Evolutionary conservation across 768 basidiomycete species (phyloP).

Genomic region (Tephrocybe sp.): DNA sequence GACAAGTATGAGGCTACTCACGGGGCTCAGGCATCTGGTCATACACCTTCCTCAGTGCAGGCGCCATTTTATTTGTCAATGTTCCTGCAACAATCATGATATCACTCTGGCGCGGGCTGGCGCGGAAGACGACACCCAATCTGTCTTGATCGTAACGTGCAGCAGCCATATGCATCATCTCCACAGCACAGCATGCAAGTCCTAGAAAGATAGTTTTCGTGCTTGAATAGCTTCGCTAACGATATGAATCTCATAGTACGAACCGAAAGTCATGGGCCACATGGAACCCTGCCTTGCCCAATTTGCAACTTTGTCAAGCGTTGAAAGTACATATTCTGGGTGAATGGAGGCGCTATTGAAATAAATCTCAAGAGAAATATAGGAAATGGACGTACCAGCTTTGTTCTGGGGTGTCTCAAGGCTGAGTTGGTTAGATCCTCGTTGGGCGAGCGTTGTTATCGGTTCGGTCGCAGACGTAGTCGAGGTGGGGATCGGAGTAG

Average conservation of each 20-base stretch:
- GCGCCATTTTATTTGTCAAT: constrained; percentile 99
- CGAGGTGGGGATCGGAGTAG: constrained; percentile 35
- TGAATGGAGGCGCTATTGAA: neutral
- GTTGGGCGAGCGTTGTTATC: constrained; percentile 70
- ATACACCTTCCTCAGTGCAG: constrained; percentile 93
- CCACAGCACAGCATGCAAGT: constrained; percentile 98
- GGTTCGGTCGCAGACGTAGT: constrained; percentile 52
- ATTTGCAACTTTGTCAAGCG: constrained; percentile 94
- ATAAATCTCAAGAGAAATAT: neutral
- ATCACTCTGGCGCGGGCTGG: constrained; percentile 96
- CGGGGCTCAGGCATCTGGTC: constrained; percentile 99
- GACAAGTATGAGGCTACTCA: constrained; percentile 34
- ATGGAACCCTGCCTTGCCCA: constrained; percentile 98
- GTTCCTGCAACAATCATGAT: constrained; percentile 99
- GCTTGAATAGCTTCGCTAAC: constrained; percentile 1
- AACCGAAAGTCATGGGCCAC: constrained; percentile 99
- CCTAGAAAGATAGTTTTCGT: constrained; percentile 43
- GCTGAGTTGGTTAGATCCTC: constrained; percentile 80
- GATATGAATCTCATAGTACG: constrained; percentile 12
- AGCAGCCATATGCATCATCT: constrained; percentile 99
- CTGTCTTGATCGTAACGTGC: constrained; percentile 98
- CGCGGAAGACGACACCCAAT: constrained; percentile 96
- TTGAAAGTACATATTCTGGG: constrained; percentile 93
- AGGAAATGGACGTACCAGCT: constrained; percentile 57
- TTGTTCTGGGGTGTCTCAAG: constrained; percentile 88